Percentiles rank a stretch among this genome's conserved stretches.
Evolutionary conservation across 2,329 filamentous ascomycete genomes (phyloP).

Genomic region (Elsinoe arachidis): DNA sequence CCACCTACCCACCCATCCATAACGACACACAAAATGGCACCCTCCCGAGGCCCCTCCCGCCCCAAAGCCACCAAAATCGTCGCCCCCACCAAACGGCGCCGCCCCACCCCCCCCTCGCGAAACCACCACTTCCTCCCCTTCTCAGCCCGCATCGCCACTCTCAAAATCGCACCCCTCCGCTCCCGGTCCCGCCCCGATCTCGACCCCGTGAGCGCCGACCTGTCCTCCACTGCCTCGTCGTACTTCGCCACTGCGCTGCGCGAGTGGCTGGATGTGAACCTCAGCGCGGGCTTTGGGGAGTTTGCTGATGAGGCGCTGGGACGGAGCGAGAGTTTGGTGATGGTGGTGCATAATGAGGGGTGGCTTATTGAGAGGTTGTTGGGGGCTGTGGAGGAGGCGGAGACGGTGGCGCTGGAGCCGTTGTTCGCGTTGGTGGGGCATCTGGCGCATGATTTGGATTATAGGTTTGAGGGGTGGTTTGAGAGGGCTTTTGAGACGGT

Average conservation of each 20-base stretch:
- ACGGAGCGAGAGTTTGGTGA: slow-evolving; percentile 79
- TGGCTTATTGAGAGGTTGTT: slow-evolving; percentile 72
- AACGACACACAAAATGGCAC: not conserved
- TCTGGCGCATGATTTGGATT: slow-evolving; percentile 87
- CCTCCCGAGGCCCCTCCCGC: slow-evolving; percentile 5
- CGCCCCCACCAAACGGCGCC: slow-evolving; percentile 53
- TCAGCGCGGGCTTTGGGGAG: slow-evolving; percentile 68
- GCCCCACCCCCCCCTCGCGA: slow-evolving; percentile 64
- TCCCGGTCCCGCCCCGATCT: slow-evolving; percentile 45
- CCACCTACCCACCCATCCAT: not conserved
- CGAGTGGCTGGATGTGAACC: slow-evolving; percentile 86
- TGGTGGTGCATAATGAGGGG: slow-evolving; percentile 84
- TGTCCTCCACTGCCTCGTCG: slow-evolving; percentile 73
- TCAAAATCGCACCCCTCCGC: slow-evolving; percentile 89
- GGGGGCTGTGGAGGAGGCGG: slow-evolving; percentile 66
- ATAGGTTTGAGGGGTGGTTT: slow-evolving; percentile 83
- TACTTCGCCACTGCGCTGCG: slow-evolving; percentile 76
- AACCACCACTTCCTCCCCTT: slow-evolving; percentile 90
- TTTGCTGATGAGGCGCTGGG: slow-evolving; percentile 69
- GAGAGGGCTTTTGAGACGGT: slow-evolving; percentile 65
- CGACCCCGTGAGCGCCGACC: slow-evolving; percentile 54
- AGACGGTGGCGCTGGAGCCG: slow-evolving; percentile 74
- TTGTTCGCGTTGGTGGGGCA: slow-evolving; percentile 81
- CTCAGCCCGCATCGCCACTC: slow-evolving; percentile 76
- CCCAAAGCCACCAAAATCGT: slow-evolving; percentile 26